These are phyloP conservation scores for Candida neerlandica DNA, from an alignment of 1,139 yeast genomes.

Conservation along the genomic window DNA sequence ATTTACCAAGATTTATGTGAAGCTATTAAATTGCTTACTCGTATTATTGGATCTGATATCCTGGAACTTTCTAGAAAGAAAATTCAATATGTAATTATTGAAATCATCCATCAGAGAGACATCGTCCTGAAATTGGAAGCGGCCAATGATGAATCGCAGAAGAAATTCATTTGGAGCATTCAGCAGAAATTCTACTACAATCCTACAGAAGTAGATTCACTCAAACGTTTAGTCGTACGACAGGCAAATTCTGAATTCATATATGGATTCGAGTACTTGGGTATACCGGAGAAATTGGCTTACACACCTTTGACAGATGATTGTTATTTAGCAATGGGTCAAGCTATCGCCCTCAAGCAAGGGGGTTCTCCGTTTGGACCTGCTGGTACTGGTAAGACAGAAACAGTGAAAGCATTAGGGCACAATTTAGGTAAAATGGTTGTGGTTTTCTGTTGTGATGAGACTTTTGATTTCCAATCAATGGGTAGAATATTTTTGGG, in stretches of 20 bases:
- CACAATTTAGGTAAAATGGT: conserved; percentile 80
- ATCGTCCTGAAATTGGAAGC: conserved; percentile 30
- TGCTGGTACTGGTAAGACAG: conserved; percentile 98
- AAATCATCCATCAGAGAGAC: conserved; percentile 63
- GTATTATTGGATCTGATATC: conserved; percentile 24
- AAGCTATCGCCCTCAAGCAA: conserved; percentile 68
- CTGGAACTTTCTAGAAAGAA: conserved; percentile 44
- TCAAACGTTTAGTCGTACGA: conserved; percentile 43
- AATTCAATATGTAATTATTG: conserved; percentile 64
- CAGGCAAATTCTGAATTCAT: conserved; percentile 55
- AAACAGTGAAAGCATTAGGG: conserved; percentile 84
- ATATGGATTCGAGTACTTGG: conserved; percentile 86
- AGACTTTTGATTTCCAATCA: conserved; percentile 79
- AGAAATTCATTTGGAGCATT: conserved; percentile 45
- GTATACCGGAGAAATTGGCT: conserved; percentile 73
- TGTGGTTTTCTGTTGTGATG: conserved; percentile 88
- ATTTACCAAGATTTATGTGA: conserved; percentile 9
- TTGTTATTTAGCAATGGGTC: conserved; percentile 70
- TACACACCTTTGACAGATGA: conserved; percentile 72
- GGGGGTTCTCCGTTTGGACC: conserved; percentile 98
- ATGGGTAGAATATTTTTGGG: conserved; percentile 81
- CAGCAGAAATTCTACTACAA: conserved; percentile 56
- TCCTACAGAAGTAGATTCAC: conserved; percentile 21
- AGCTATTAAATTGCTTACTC: conserved; percentile 19
- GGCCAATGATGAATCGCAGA: conserved; percentile 18